These are phyloP conservation scores for Cladophialophora exuberans DNA, from an alignment of 2,329 filamentous ascomycete genomes.

Conservation along the genomic window DNA sequence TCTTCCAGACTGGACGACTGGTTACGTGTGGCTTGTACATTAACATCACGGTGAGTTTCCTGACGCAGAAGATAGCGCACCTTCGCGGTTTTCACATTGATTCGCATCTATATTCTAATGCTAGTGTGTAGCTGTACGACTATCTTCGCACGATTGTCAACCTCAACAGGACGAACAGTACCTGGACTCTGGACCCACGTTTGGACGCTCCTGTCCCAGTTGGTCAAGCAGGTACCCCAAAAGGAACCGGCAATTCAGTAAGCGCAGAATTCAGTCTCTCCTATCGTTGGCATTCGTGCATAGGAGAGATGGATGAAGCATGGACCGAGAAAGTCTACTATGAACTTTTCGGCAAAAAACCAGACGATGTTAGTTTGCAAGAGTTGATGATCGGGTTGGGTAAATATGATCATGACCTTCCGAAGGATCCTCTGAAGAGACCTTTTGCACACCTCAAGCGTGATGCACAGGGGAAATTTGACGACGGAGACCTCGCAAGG, in stretches of 20 bases:
- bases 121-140: constrained; percentile 46
- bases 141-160: constrained; percentile 80
- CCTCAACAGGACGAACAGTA: constrained; percentile 70
- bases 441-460: constrained; percentile 69
- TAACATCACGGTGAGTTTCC: constrained; percentile 69
- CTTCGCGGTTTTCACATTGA: neutral
- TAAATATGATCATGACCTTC: constrained; percentile 64
- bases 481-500: constrained; percentile 74
- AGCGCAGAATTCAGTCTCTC: constrained; percentile 87
- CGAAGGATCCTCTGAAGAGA: constrained; percentile 68
- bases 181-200: constrained; percentile 80
- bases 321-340: constrained; percentile 77
- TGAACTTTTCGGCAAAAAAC: constrained; percentile 64
- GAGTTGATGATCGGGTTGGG: constrained; percentile 67
- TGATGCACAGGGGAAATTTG: constrained; percentile 67
- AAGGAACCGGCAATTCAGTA: constrained; percentile 78
- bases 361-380: constrained; percentile 58
- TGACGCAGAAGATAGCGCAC: neutral
- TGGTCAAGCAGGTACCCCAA: constrained; percentile 62
- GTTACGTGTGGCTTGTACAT: constrained; percentile 76
- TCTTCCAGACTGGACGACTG: constrained; percentile 79
- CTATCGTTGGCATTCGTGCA: constrained; percentile 84
- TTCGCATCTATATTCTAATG: neutral
- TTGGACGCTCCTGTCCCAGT: constrained; percentile 64
- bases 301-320: constrained; percentile 72